Percentiles rank a stretch among this genome's conserved stretches.
These are phyloP conservation scores for Xylariaceae sp. DNA, from an alignment of 2,329 filamentous ascomycete species.

Conservation along the genomic window DNA sequence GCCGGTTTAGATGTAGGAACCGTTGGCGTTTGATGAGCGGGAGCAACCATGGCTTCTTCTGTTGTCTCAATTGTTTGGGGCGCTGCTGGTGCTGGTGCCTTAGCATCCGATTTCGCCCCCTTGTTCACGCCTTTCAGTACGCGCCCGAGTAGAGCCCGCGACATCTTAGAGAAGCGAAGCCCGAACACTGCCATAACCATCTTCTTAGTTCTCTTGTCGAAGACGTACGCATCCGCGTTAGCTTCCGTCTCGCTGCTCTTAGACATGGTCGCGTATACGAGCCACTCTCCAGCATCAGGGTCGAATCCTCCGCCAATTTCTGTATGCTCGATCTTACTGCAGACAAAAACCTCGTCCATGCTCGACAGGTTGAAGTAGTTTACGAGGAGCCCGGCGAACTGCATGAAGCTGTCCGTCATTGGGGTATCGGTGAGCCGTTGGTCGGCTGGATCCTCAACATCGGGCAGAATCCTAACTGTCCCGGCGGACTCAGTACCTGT, in stretches of 20 bases:
- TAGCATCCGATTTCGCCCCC: background rate
- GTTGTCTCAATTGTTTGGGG: background rate
- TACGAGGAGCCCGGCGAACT: slow-evolving; percentile 18
- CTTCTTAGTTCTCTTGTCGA: slow-evolving; percentile 14
- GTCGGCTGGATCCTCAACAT: slow-evolving; percentile 7
- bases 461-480: slow-evolving; percentile 9
- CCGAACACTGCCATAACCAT: slow-evolving; percentile 20
- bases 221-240: slow-evolving; percentile 16
- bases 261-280: slow-evolving; percentile 16
- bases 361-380: slow-evolving; percentile 21
- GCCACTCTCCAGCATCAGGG: slow-evolving; percentile 15
- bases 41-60: background rate
- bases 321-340: slow-evolving; percentile 20
- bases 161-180: slow-evolving; percentile 13
- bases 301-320: slow-evolving; percentile 22
- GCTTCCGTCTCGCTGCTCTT: slow-evolving; percentile 11
- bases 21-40: background rate
- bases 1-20: background rate
- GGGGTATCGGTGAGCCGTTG: slow-evolving; percentile 17
- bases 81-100: background rate
- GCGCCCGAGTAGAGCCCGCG: slow-evolving; percentile 7
- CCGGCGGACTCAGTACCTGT: slow-evolving; percentile 22
- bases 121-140: slow-evolving; percentile 15
- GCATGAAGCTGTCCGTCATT: slow-evolving; percentile 20
- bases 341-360: slow-evolving; percentile 23